Evolutionary conservation across 176 grass and related monocot genomes (phyloP).

Genomic region (Pharus latifolius): DNA sequence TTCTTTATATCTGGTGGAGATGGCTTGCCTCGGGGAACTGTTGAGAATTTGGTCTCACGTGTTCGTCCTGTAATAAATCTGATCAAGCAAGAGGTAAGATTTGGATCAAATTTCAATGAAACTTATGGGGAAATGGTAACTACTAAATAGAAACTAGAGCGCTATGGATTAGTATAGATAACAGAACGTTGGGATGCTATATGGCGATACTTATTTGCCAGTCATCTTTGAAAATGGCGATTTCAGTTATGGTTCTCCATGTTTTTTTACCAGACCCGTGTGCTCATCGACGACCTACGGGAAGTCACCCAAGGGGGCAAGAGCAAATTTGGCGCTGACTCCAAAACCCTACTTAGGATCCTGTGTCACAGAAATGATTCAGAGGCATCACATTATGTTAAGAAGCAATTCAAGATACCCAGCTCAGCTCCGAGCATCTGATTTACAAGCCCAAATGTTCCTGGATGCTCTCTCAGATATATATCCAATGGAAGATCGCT

Average conservation of each 20-base stretch:
- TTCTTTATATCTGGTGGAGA: slow-evolving; percentile 99
- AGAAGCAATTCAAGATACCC: slow-evolving; percentile 99
- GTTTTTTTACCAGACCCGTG: slow-evolving; percentile 51
- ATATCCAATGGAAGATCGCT: slow-evolving; percentile 1
- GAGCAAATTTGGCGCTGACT: slow-evolving; percentile 71
- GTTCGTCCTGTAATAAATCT: slow-evolving; percentile 80
- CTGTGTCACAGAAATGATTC: slow-evolving; percentile 96
- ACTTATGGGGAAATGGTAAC: not conserved
- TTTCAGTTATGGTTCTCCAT: not conserved
- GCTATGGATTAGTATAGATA: not conserved
- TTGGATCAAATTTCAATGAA: slow-evolving; percentile 1
- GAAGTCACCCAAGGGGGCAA: slow-evolving; percentile 74
- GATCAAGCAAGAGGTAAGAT: slow-evolving; percentile 75
- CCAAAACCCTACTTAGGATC: slow-evolving; percentile 79
- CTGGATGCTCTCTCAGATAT: not conserved
- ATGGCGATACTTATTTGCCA: not conserved
- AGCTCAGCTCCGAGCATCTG: slow-evolving; percentile 50
- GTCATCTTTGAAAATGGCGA: not conserved
- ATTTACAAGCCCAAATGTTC: slow-evolving; percentile 11
- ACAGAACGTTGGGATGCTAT: not conserved
- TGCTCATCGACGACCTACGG: slow-evolving; percentile 82
- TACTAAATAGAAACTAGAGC: not conserved
- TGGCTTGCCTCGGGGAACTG: slow-evolving; percentile 97
- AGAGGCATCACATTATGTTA: slow-evolving; percentile 94
- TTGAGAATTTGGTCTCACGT: slow-evolving; percentile 78